phyloP scores from a whole-genome alignment of 805 yeast genomes.

The Pachysolen tannophilus region DNA sequence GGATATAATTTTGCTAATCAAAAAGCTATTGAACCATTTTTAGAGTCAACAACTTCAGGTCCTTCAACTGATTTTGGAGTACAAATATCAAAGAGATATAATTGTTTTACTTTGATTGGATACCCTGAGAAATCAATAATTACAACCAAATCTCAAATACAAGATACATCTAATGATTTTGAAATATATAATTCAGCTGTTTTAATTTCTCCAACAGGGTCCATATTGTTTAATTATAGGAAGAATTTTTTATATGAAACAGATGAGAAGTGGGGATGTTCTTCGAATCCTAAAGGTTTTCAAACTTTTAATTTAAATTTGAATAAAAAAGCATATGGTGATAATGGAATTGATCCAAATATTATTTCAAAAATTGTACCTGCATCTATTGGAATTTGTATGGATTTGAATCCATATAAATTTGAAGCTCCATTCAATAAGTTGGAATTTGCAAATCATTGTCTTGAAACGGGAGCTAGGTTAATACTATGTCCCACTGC shows the following conservation, averaged over 20 bases:
- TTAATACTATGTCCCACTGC: constrained; percentile 78
- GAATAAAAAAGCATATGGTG: constrained; percentile 13
- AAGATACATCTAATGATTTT: constrained; percentile 6
- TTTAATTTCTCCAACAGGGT: constrained; percentile 53
- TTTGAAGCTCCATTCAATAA: constrained; percentile 71
- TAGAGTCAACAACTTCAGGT: constrained; percentile 41
- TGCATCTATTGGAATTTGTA: constrained; percentile 77
- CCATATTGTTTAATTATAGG: constrained; percentile 55
- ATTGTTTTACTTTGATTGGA: constrained; percentile 70
- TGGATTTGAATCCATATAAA: constrained; percentile 87
- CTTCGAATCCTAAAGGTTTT: constrained; percentile 60
- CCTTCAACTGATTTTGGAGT: constrained; percentile 50
- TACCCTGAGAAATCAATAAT: constrained; percentile 67
- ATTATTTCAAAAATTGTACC: constrained; percentile 19
- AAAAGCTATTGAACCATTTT: constrained; percentile 44
- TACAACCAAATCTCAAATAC: too few species aligned
- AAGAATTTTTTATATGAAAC: constrained; percentile 73
- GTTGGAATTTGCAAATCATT: constrained; percentile 61
- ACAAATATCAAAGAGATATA: constrained; percentile 36
- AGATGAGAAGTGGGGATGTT: constrained; percentile 75
- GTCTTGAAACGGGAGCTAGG: constrained; percentile 37
- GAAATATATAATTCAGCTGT: constrained; percentile 63
- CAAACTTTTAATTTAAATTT: constrained; percentile 36
- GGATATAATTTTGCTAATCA: constrained; percentile 63
- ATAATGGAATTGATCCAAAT: background rate